A percentile compares a stretch with the other conserved stretches of the same genome.
These are phyloP conservation scores for Geum urbanum DNA, from an alignment of 306 rosid genomes.

Conservation along the genomic window DNA sequence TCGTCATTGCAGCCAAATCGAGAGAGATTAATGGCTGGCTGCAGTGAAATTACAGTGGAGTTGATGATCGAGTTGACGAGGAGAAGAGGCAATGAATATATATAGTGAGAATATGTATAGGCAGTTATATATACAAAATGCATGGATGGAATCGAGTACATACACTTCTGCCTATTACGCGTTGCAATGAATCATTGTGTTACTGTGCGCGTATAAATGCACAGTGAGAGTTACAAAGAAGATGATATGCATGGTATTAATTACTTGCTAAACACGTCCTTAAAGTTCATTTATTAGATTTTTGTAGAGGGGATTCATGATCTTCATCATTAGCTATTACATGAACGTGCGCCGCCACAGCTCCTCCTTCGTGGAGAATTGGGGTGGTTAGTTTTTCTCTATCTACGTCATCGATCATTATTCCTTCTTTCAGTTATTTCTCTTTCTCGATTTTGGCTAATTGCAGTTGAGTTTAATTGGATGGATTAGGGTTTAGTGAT, in stretches of 20 bases:
- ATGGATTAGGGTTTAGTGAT: not conserved
- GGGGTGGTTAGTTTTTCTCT: not conserved
- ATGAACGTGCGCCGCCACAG: slow-evolving; percentile 56
- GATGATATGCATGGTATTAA: not conserved
- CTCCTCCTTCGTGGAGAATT: slow-evolving; percentile 7
- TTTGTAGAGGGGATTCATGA: not conserved
- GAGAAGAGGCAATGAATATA: too few species aligned
- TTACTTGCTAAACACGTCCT: slow-evolving; percentile 21
- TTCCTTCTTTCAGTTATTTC: not conserved
- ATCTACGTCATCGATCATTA: not conserved
- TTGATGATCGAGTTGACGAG: too few species aligned
- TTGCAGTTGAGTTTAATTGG: not conserved
- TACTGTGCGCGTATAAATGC: slow-evolving; percentile 1
- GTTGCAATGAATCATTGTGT: slow-evolving; percentile 8
- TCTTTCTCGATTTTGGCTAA: slow-evolving; percentile 2
- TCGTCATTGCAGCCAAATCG: not conserved
- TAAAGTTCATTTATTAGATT: not conserved
- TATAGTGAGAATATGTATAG: slow-evolving; percentile 27
- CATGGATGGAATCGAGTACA: slow-evolving; percentile 3
- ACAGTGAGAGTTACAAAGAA: slow-evolving; percentile 12
- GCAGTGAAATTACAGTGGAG: not conserved
- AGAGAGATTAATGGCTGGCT: not conserved
- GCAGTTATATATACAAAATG: not conserved
- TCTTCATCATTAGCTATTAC: slow-evolving; percentile 18
- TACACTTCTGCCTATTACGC: not conserved